Conservation (phyloP, 1,139 yeast genomes). For the Blastobotrys ciferrii region DNA sequence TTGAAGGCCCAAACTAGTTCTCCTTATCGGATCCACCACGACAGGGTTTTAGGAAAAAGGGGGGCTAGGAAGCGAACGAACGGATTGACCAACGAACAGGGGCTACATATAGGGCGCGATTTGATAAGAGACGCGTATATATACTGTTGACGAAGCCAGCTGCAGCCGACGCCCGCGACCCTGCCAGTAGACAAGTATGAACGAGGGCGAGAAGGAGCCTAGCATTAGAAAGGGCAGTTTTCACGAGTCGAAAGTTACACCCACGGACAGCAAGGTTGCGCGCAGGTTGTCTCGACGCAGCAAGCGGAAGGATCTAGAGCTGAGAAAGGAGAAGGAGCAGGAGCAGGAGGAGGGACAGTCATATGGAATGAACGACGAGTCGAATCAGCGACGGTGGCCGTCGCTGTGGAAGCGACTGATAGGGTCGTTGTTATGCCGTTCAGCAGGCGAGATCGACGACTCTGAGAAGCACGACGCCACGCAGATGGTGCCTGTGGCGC, state of each 20-base stretch:
- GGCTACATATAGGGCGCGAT: not conserved
- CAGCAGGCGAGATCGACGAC: slow-evolving; percentile 1
- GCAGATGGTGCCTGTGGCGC: not conserved
- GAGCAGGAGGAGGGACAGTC: not conserved
- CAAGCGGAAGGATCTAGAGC: not conserved
- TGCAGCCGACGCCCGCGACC: too few relatives aligned
- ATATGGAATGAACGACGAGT: not conserved
- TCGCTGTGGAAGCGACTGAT: slow-evolving; percentile 5
- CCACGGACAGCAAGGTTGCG: not conserved
- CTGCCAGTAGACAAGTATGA: not conserved
- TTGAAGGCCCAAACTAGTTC: not conserved
- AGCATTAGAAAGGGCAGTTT: slow-evolving; percentile 4
- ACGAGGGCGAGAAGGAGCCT: slow-evolving; percentile 2
- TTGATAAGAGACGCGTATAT: not conserved
- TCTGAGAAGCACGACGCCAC: slow-evolving; percentile 9
- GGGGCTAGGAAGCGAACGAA: not conserved
- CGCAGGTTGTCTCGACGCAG: not conserved
- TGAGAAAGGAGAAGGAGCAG: not conserved
- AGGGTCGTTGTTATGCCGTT: slow-evolving; percentile 7
- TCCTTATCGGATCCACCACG: not conserved
- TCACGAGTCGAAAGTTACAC: not conserved
- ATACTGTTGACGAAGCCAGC: too few relatives aligned
- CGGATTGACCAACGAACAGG: not conserved
- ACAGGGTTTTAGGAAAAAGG: too few relatives aligned
- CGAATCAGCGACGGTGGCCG: not conserved